Conservation (phyloP, 2,329 filamentous ascomycete species). For the Diaporthe velutina region DNA sequence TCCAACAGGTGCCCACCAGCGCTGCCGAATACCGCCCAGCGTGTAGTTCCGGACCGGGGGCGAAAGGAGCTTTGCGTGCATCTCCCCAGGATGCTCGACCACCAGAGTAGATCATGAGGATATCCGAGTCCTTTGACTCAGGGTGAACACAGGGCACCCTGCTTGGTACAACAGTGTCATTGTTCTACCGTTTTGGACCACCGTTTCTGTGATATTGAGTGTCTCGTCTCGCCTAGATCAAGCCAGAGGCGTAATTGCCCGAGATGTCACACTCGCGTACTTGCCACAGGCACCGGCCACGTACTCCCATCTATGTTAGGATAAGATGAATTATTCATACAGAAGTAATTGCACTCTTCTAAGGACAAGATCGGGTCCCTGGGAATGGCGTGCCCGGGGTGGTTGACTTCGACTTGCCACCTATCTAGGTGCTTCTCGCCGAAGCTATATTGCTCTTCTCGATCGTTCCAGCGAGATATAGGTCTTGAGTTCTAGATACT, state of each 20-base stretch:
- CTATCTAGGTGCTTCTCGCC: not conserved
- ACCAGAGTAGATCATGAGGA: not conserved
- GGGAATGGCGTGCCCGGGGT: not conserved
- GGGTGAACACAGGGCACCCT: not conserved
- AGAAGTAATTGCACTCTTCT: not conserved
- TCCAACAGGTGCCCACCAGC: not conserved
- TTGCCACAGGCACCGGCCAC: not conserved
- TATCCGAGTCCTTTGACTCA: not conserved
- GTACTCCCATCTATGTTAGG: not conserved
- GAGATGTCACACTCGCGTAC: too few species aligned
- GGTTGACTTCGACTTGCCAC: not conserved
- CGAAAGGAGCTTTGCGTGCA: conserved; percentile 20
- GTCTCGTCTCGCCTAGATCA: too few species aligned
- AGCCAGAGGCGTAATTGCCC: not conserved
- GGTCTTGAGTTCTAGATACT: accelerated
- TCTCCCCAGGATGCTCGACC: not conserved
- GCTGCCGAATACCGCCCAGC: not conserved
- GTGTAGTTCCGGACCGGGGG: conserved; percentile 15
- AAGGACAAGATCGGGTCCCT: not conserved
- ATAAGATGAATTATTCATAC: not conserved
- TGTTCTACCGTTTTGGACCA: not conserved
- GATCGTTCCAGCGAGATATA: too few species aligned
- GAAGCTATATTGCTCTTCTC: not conserved
- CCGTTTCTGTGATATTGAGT: not conserved
- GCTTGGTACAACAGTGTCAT: not conserved